Evolutionary conservation across 148 eudicot species (phyloP), one percentile per base, ranked within the genome.

Genomic region (Gaultheria prostrata): DNA sequence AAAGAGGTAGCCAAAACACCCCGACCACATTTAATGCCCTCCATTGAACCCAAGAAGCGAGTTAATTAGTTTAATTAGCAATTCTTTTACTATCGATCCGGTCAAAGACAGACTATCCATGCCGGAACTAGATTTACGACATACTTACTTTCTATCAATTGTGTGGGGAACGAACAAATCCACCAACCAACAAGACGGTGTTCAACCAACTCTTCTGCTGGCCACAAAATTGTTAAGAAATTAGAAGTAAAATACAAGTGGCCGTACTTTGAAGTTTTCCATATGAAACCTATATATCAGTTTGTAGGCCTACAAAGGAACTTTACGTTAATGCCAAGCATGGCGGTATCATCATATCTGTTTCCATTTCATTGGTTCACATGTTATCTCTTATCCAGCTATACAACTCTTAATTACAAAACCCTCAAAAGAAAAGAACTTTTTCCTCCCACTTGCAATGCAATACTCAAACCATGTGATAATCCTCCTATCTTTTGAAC

Each of bases 381-480:
- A 79, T 56, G 82, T 57, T 33, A 20, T 57, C 82, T 57, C 70
- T 79, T 39, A 53, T 54, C 12, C 71, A 79, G 48, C 77, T 43
- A 43, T 20, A n/a, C 24, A 33, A 54, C 14, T 6, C 24, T 5
- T 54, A 10, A 10, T 21, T 79, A 79, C 50, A 79, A 79, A 56
- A 56, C 67, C 26, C 59, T 20, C 45, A 39, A 33, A 15, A 35
- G 0, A 4, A 26, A 78, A 20, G 21, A 20, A 3, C 70, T 1
- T 35, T 79, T 79, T 57, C 67, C 54, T 21, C 67, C 82, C 82
- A 79, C 82, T 79, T 79, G 82, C 50, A 56, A 33, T 43, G 70
- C 32, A 56, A 33, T 43, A 49, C 50, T 57, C 50, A 54, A 79
- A 56, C 35, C 70, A 79, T 79, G 82, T 79, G 82, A 79, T 57